These are phyloP conservation scores for Fraxinus ornus DNA, from an alignment of 305 asterid species.

Conservation along the genomic window DNA sequence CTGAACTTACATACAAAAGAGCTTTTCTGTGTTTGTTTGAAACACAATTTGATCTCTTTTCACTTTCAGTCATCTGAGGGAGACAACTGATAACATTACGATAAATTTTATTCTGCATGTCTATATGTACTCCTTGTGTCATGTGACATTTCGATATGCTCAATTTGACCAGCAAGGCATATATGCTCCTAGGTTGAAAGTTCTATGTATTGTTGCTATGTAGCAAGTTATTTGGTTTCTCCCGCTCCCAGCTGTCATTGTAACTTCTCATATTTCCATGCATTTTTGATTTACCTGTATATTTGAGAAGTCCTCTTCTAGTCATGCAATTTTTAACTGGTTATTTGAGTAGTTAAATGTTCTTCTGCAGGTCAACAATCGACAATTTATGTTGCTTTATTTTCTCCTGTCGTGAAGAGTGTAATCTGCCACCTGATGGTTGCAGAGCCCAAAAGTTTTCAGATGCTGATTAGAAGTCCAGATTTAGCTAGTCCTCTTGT, in stretches of 20 bases:
- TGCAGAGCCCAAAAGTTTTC: constrained; percentile 21
- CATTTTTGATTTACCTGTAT: neutral
- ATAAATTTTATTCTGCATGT: neutral
- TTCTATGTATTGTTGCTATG: neutral
- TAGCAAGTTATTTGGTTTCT: neutral
- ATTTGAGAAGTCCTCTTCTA: constrained; percentile 4
- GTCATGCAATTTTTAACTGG: constrained; percentile 3
- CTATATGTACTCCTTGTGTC: neutral
- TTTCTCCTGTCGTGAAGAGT: constrained; percentile 35
- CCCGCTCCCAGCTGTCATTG: neutral
- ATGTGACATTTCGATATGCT: neutral
- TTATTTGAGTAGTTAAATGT: constrained; percentile 9
- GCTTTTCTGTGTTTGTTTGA: neutral
- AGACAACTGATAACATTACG: neutral
- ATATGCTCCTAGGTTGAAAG: neutral
- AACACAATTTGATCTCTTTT: neutral
- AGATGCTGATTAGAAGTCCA: constrained; percentile 22
- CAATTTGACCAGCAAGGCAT: neutral
- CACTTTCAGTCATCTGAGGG: neutral
- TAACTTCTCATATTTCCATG: neutral
- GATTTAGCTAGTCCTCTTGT: constrained; percentile 23
- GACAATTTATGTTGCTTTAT: constrained; percentile 21
- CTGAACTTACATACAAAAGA: neutral
- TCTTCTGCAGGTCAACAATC: constrained; percentile 25
- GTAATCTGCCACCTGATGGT: constrained; percentile 30